phyloP scores from a whole-genome alignment of 176 grass and related monocot genomes.

The Typha latifolia region DNA sequence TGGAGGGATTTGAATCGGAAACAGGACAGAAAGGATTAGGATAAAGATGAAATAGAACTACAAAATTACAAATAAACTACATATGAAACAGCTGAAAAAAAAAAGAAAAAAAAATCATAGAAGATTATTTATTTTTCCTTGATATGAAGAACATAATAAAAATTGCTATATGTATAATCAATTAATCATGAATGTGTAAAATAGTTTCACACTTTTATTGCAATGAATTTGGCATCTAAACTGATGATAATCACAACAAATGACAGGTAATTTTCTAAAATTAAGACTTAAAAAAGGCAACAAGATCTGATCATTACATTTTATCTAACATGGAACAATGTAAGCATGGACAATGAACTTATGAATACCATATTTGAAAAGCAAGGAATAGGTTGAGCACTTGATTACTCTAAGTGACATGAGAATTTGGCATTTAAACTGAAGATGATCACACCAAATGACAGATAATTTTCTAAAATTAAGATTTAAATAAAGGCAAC shows the following conservation, averaged over 20 bases:
- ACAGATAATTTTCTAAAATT: not conserved
- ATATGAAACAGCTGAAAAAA: not conserved
- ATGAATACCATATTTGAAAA: no score
- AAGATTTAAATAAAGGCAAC: not conserved
- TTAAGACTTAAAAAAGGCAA: not conserved
- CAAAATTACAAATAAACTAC: not conserved
- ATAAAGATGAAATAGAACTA: not conserved
- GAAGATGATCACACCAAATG: not conserved
- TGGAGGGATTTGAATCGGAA: conserved; percentile 10
- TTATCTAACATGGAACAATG: not conserved
- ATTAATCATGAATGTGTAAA: not conserved
- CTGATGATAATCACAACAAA: not conserved
- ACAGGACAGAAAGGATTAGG: conserved; percentile 3
- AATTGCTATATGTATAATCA: not conserved
- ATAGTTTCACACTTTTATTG: not conserved
- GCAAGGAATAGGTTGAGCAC: no score
- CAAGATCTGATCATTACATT: not conserved
- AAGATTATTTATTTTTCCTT: not conserved
- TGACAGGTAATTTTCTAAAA: not conserved
- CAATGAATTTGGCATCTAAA: not conserved
- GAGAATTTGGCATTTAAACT: not conserved
- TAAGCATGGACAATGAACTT: not conserved
- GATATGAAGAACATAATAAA: not conserved
- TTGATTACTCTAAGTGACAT: no score
- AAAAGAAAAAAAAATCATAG: not conserved